Evolutionary conservation across 2,329 filamentous ascomycete species (phyloP), one percentile per base, ranked within the genome.

Genomic region (Colletotrichum gigasporum): DNA sequence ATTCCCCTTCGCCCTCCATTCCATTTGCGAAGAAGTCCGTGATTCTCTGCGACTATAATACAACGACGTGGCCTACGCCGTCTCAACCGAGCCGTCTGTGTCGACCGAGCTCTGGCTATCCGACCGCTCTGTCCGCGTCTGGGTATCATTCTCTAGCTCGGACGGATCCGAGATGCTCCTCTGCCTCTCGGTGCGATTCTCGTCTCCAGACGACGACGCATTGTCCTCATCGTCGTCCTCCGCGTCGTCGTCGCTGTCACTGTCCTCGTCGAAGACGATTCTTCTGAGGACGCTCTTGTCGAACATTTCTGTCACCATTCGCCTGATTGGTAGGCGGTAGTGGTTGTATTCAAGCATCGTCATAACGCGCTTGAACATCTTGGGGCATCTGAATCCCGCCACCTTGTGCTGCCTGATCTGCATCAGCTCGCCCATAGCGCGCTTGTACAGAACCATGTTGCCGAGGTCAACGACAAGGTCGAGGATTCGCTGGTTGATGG

Each of bases 241-340:
- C 32, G 73, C 77, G 53, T 93, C 91, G 53, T 91, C 90, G 18
- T 92, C 91, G 52, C 91, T 90, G 9, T 79, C 78, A 18, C 77
- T 78, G 18, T 91, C 91, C 70, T 94, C 91, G 52, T 91, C 91
- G 62, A 97, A 89, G 11, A 99, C 91, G 65, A 97, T 92, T 68
- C 88, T 87, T 67, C 94, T 85, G 78, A 98, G 84, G 42, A 98
- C 92, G 63, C 87, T 90, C 78, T 95, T 96, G 72, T 98, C 95
- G 72, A 99, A 99, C 20, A 99, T 80, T 74, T 98, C 96, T 64
- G 98, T 90, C 34, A 97, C 91, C 78, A 97, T 94, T 45, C 95
- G 90, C 66, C 95, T 91, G 26, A 96, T 91, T 1, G 90, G 91
- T 2, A 99, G 85, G 20, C 94, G 88, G 77, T 96, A 98, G 74